A percentile compares a stretch with the other conserved stretches of the same genome.
Evolutionary conservation across 75 land plant genomes (phyloP).

Genomic region (Sequoia sempervirens): DNA sequence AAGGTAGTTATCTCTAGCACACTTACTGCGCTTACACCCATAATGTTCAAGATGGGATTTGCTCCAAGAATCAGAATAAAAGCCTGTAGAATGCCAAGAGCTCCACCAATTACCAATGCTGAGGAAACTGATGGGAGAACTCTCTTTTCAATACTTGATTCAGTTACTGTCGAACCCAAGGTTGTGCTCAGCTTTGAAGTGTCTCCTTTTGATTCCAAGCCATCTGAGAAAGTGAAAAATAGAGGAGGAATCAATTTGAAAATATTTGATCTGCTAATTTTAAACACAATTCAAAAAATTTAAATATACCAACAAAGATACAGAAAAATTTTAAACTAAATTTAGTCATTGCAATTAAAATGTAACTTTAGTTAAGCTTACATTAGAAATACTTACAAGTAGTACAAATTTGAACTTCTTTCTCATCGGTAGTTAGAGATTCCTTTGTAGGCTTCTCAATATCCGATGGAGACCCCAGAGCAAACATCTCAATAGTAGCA

Average conservation of each 20-base stretch:
- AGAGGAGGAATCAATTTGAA: background rate
- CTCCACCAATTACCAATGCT: conserved; percentile 61
- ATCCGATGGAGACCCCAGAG: background rate
- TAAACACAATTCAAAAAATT: background rate
- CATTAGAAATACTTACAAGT: background rate
- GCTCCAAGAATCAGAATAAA: conserved; percentile 51
- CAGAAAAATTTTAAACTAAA: background rate
- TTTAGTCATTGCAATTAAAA: background rate
- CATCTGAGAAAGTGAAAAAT: background rate
- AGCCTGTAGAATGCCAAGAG: conserved; percentile 70
- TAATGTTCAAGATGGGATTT: conserved; percentile 55
- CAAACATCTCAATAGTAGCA: conserved; percentile 5
- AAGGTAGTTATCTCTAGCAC: background rate
- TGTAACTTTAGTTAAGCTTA: background rate
- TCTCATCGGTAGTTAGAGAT: background rate
- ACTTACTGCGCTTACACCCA: conserved; percentile 83
- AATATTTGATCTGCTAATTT: background rate
- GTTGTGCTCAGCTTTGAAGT: background rate
- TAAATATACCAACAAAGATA: background rate
- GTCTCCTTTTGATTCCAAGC: background rate
- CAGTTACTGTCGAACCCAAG: background rate
- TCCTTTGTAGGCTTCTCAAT: background rate
- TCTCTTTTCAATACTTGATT: conserved; percentile 12
- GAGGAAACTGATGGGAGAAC: conserved; percentile 71
- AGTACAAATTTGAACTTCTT: conserved; percentile 4